A percentile compares a stretch with the other conserved stretches of the same genome.
Evolutionary conservation across 768 basidiomycete genomes (phyloP).

Genomic region (Suillus subaureus): DNA sequence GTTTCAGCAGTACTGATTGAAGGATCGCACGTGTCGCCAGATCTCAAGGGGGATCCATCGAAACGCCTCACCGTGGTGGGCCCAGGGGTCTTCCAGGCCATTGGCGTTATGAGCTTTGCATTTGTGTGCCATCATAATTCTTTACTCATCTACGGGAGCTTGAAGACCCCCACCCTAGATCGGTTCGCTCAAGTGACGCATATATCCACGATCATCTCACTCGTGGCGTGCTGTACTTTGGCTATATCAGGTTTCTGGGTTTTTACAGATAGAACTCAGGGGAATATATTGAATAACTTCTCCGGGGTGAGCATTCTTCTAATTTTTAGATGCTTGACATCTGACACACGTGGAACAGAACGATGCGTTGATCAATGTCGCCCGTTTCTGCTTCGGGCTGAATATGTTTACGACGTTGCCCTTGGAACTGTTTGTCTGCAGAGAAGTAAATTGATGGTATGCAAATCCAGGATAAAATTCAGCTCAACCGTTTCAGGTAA

Average conservation of each 20-base stretch:
- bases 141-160: constrained; percentile 91
- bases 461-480: not conserved
- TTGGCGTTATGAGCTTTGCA: constrained; percentile 96
- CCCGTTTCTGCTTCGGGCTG: constrained; percentile 89
- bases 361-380: constrained; percentile 92
- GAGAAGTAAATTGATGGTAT: constrained; percentile 62
- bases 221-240: constrained; percentile 83
- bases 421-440: constrained; percentile 93
- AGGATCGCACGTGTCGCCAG: constrained; percentile 71
- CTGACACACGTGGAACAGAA: constrained; percentile 39
- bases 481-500: constrained; percentile 54
- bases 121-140: constrained; percentile 99
- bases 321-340: not conserved
- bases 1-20: constrained; percentile 83
- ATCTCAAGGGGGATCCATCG: constrained; percentile 75
- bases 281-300: constrained; percentile 98
- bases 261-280: constrained; percentile 89
- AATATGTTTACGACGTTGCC: constrained; percentile 99
- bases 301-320: constrained; percentile 50
- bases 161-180: constrained; percentile 92
- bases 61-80: constrained; percentile 76
- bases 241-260: constrained; percentile 85
- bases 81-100: constrained; percentile 89
- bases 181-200: constrained; percentile 93
- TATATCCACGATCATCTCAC: constrained; percentile 81